A percentile compares a stretch with the other conserved stretches of the same genome.
Conservation (phyloP, 352 stramenopile species). For the Aphanomyces cochlioides region DNA sequence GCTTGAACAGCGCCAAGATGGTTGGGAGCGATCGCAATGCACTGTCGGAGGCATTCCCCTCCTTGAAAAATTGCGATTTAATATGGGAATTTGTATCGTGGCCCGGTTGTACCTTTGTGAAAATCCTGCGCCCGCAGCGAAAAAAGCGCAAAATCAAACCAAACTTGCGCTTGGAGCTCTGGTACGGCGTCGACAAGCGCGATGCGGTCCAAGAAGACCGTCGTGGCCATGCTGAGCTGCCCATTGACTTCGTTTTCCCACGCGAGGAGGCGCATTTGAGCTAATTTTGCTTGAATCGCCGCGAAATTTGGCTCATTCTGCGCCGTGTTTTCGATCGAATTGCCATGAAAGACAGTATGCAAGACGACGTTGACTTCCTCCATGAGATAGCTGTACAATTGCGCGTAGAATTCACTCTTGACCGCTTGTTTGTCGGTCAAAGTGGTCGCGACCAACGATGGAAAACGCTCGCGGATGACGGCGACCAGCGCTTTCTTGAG, state of each 20-base stretch:
- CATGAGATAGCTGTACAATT: conserved; percentile 69
- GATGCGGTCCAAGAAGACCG: conserved; percentile 62
- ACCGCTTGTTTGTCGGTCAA: conserved; percentile 35
- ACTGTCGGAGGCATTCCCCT: conserved; percentile 50
- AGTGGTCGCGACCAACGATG: conserved; percentile 26
- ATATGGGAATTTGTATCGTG: not conserved
- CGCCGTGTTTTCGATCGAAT: not conserved
- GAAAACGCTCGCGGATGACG: conserved; percentile 60
- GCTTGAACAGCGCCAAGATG: conserved; percentile 43
- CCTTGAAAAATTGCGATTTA: not conserved
- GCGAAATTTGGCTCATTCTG: not conserved
- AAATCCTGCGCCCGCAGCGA: conserved; percentile 46
- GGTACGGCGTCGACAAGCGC: conserved; percentile 44
- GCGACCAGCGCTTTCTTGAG: conserved; percentile 79
- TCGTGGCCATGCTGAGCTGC: conserved; percentile 59
- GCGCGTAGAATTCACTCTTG: conserved; percentile 42
- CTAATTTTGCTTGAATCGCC: conserved; percentile 1
- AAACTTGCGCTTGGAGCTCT: conserved; percentile 34
- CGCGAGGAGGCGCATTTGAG: conserved; percentile 43
- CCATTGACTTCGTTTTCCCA: conserved; percentile 70
- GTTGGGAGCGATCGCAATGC: conserved; percentile 48
- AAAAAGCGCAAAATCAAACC: conserved; percentile 66
- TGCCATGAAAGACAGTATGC: conserved; percentile 52
- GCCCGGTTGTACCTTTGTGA: conserved; percentile 44
- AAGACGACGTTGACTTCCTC: conserved; percentile 68